Evolutionary conservation across 176 grass and related monocot species (phyloP), one percentile per base, ranked within the genome.

Genomic region (Coix lacrymajobi): DNA sequence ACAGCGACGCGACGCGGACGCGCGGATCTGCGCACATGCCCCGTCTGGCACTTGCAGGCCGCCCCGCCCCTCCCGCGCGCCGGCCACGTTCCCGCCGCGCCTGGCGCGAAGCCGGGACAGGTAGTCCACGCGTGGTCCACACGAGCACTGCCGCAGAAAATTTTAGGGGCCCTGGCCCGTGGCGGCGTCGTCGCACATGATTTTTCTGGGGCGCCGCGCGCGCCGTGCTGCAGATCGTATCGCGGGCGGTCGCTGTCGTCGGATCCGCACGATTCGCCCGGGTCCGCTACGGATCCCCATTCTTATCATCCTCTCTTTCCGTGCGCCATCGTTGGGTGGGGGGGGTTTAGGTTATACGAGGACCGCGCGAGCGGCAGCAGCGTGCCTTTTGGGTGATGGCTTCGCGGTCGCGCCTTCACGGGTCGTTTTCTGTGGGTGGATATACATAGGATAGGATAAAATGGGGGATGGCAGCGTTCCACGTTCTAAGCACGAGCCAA

Each of bases 11-110:
- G 57, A 46, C 64, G 46, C 9, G 62, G 11, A 31, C 40, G 48
- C 40, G 48, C 54, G 13, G 2, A 6, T 24, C 44, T 16, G 4
- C 0, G 49, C 82, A 81, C 76, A 41, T 85, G 77, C 62, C 12
- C 52, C 28, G 17, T 10, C 73, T 2, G 51, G 12, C 34, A 12
- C 17, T 51, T 6, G 49, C 49, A 52, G 49, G 49, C 49, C 49
- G 19, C 51, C 6, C 49, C 17, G 19, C 7, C 48, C 46, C 2
- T 0, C 16, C 49, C 19, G 49, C 19, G 49, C 77, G 81, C 75
- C 19, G 74, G 51, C 86, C 86, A 88, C 80, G 86, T 88, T 84
- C 66, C 84, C 62, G 45, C 69, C 49, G 8, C 68, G 33, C 41
- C 56, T 37, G 75, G 48, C 76, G 24, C 24, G 52, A 15, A 7